Evolutionary conservation across 441 rosid species (phyloP).

Genomic region (Populus tomentosa): DNA sequence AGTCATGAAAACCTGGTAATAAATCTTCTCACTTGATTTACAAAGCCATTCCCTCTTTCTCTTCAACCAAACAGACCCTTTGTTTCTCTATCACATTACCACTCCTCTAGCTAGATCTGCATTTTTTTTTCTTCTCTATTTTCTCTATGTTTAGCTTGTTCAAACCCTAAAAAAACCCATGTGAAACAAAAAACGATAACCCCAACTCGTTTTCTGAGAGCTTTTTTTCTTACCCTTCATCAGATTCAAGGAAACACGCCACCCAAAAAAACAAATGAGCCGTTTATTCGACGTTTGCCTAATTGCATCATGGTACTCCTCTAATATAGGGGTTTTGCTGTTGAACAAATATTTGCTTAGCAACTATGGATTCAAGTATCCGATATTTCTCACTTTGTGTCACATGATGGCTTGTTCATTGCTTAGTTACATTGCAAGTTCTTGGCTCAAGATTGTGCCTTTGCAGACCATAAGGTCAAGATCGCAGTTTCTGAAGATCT

Average conservation of each 20-base stretch:
- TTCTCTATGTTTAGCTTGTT: not conserved
- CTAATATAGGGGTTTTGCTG: slow-evolving; percentile 63
- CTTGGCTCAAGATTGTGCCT: slow-evolving; percentile 51
- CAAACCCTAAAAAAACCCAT: not conserved
- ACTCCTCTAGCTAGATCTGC: not conserved
- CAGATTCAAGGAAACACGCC: not conserved
- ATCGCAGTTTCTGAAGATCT: slow-evolving; percentile 49
- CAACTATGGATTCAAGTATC: slow-evolving; percentile 70
- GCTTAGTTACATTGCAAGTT: slow-evolving; percentile 48
- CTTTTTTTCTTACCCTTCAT: not conserved
- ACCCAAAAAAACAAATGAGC: slow-evolving; percentile 13
- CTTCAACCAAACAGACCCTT: not conserved
- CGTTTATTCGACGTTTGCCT: slow-evolving; percentile 44
- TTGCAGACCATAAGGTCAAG: slow-evolving; percentile 43
- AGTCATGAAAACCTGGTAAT: not conserved
- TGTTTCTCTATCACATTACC: not conserved
- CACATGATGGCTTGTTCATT: slow-evolving; percentile 67
- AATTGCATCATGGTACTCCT: slow-evolving; percentile 54
- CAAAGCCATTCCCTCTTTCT: not conserved
- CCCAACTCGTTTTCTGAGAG: not conserved
- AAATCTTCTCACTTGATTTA: not conserved
- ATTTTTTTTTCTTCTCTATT: not conserved
- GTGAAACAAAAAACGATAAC: not conserved
- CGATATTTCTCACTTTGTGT: slow-evolving; percentile 63
- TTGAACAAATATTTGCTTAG: slow-evolving; percentile 66